A percentile compares a stretch with the other conserved stretches of the same genome.
Conservation (phyloP, 177 flowering plant species). For the Vitis hybrid region DNA sequence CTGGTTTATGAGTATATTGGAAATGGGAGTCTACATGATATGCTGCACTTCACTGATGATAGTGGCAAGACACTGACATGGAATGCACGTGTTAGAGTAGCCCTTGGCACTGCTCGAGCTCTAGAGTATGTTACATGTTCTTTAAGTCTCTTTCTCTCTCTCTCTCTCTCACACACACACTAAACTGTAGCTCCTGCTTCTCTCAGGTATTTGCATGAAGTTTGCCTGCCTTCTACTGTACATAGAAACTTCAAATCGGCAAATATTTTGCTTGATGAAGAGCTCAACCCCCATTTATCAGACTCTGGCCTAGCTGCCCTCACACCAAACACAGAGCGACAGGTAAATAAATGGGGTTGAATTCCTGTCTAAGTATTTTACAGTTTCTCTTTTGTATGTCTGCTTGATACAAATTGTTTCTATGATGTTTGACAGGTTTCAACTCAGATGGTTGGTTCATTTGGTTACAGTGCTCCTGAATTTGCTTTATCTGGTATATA, state of each 20-base stretch:
- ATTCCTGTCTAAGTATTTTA: background rate
- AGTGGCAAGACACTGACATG: constrained; percentile 67
- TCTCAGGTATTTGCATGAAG: constrained; percentile 97
- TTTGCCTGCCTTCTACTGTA: constrained; percentile 90
- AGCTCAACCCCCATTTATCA: constrained; percentile 89
- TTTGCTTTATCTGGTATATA: constrained; percentile 92
- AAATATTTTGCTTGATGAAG: constrained; percentile 90
- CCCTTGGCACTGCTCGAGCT: constrained; percentile 98
- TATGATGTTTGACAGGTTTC: constrained; percentile 55
- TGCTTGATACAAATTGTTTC: background rate
- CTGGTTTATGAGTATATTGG: constrained; percentile 75
- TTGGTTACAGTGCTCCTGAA: constrained; percentile 98
- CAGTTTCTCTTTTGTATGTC: background rate
- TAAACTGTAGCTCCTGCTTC: constrained; percentile 3
- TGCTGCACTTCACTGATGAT: constrained; percentile 82
- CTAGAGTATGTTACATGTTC: constrained; percentile 67
- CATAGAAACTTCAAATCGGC: constrained; percentile 98
- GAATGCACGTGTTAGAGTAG: constrained; percentile 90
- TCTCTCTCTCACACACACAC: background rate
- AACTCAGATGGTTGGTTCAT: constrained; percentile 85
- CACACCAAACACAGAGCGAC: constrained; percentile 85
- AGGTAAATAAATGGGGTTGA: constrained; percentile 40
- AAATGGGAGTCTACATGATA: constrained; percentile 84
- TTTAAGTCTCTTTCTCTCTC: constrained; percentile 4
- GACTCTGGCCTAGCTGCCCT: constrained; percentile 94